Base-by-base conservation (phyloP, 352 stramenopile genomes). In the Pythium biforme region DNA sequence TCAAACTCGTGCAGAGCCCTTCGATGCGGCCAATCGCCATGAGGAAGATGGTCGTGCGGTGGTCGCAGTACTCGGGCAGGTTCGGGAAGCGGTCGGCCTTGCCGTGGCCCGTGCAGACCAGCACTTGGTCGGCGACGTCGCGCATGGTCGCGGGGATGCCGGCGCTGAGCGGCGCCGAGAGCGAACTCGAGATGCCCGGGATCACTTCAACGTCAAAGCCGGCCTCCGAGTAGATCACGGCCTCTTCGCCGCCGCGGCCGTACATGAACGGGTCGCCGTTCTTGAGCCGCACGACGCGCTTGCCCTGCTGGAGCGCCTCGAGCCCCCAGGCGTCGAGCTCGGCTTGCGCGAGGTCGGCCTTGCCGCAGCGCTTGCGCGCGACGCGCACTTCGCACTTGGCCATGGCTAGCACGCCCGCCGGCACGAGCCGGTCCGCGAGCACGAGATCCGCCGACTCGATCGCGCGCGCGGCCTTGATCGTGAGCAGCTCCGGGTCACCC, bases 191-290 rank as follows among this genome's bases (percentile, higher is more conserved):
- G 68, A 99, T 96, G 55, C 96, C 96, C 22, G 96, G 84, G 25
- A 97, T 77, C 39, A 97, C 82, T 27, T 90, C 82, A 1, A 90
- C 76, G 29, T 96, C 88, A 56, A 90, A 95, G 39, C 83, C 83
- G 5, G 74, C 76, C 20, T 86, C 68, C 8, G 80, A 84, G 69
- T 91, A 92, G 66, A 94, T 80, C 43, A 89, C 74, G 2, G 81
- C 85, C 75, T 99, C 96, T 77, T 99, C 96, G 20, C 92, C 96
- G 6, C 96, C 96, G 55, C 96, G 73, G 25, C 96, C 96, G 73
- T 98, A 99, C 51, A 99, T 89, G 80, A 99, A 99, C 41, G 96
- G 96, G 69, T 99, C 96, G 49, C 96, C 96, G 77, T 98, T 98
- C 79, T 99, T 99, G 40, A 99, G 77, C 14, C 96, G 88, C 56